Evolutionary conservation across 768 basidiomycete species (phyloP).

Genomic region (Lactarius trivialis): DNA sequence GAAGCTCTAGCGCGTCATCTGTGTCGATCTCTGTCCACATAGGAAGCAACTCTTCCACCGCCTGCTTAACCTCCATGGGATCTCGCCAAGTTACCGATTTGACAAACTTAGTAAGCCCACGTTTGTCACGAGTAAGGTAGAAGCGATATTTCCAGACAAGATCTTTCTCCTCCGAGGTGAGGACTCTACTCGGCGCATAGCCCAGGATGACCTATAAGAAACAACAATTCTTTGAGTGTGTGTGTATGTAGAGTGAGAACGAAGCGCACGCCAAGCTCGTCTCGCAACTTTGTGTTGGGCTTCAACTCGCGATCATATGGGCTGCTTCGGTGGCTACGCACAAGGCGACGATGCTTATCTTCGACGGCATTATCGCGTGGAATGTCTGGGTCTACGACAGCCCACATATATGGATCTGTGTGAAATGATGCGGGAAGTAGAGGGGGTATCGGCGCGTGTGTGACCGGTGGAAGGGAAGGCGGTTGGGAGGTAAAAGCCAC

Average conservation of each 20-base stretch:
- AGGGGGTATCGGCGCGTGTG: conserved; percentile 38
- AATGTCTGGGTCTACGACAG: conserved; percentile 85
- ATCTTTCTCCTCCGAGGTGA: conserved; percentile 92
- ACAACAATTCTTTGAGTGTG: neutral
- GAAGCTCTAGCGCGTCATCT: conserved; percentile 90
- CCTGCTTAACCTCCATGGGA: conserved; percentile 93
- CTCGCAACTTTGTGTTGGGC: conserved; percentile 91
- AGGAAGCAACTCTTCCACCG: conserved; percentile 90
- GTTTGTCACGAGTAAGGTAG: conserved; percentile 86
- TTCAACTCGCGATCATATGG: conserved; percentile 94
- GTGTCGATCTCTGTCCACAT: conserved; percentile 97
- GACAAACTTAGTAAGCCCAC: conserved; percentile 94
- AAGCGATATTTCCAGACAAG: conserved; percentile 99
- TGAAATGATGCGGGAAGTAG: conserved; percentile 46
- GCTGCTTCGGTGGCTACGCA: conserved; percentile 91
- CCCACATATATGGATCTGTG: conserved; percentile 73
- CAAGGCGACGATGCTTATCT: conserved; percentile 89
- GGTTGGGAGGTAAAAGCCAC: conserved; percentile 29
- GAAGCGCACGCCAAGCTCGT: conserved; percentile 77
- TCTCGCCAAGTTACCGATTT: conserved; percentile 98
- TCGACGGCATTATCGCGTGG: conserved; percentile 93
- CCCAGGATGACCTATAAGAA: conserved; percentile 69
- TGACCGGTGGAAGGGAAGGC: conserved; percentile 36
- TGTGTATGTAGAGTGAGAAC: neutral
- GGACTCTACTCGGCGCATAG: conserved; percentile 81